A percentile compares a stretch with the other conserved stretches of the same genome.
phyloP scores from a whole-genome alignment of 371 early-diverging fungal species.

The Syncephalastrum sp. region DNA sequence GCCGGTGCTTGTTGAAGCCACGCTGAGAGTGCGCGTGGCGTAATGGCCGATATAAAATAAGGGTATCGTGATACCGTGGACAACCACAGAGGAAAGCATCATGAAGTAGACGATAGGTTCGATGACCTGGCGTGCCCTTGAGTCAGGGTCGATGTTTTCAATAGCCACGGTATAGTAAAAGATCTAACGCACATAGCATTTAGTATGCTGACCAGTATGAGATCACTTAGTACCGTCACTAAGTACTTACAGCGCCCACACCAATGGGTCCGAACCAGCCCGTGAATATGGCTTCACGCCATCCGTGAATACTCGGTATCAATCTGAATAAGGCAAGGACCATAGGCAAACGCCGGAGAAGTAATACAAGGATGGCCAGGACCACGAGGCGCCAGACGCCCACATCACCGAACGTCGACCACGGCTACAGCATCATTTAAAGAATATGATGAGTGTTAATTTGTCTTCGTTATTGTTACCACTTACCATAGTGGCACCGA shows the following conservation, averaged over 20 bases:
- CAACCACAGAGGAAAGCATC: constrained; percentile 73
- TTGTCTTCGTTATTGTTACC: neutral
- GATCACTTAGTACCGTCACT: neutral
- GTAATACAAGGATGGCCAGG: constrained; percentile 67
- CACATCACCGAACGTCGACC: constrained; percentile 45
- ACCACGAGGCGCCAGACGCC: constrained; percentile 67
- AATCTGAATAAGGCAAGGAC: constrained; percentile 60
- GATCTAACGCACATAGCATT: constrained; percentile 24
- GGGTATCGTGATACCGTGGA: constrained; percentile 81
- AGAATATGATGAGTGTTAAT: neutral
- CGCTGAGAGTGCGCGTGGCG: constrained; percentile 32
- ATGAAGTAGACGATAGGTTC: constrained; percentile 71
- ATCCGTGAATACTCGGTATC: constrained; percentile 68
- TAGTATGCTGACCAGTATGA: neutral
- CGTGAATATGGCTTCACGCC: constrained; percentile 84
- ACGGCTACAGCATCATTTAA: constrained; percentile 49
- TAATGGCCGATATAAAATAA: constrained; percentile 51
- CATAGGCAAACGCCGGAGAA: constrained; percentile 81
- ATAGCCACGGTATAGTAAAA: constrained; percentile 68
- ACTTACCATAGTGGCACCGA: constrained; percentile 77
- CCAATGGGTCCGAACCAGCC: constrained; percentile 99
- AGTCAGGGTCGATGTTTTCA: constrained; percentile 23
- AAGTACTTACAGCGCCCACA: constrained; percentile 56
- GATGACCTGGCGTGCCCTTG: constrained; percentile 32
- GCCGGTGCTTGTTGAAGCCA: constrained; percentile 5